These are phyloP conservation scores for Flaveria brownii DNA, from an alignment of 129 eudicot genomes.

Conservation along the genomic window DNA sequence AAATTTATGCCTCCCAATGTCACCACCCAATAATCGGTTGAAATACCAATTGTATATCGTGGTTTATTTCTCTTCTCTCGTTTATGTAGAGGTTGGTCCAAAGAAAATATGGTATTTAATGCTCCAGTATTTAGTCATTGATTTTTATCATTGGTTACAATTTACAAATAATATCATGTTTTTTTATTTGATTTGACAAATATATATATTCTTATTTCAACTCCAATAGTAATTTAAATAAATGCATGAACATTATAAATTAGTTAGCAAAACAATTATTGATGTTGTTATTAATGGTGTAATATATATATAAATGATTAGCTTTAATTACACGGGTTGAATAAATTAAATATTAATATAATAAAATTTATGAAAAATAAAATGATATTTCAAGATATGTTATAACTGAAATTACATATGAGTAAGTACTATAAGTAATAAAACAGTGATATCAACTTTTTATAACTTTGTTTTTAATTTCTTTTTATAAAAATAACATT, in stretches of 20 bases:
- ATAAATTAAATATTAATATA: no score
- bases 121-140: neutral
- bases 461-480: no score
- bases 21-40: constrained; percentile 9
- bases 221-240: neutral
- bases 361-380: no score
- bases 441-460: no score
- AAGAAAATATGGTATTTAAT: constrained; percentile 16
- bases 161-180: neutral
- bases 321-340: no score
- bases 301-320: no score
- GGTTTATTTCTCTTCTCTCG: constrained; percentile 34
- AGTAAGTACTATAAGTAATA: no score
- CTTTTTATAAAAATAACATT: no score
- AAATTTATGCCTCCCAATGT: constrained; percentile 33
- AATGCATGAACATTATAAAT: neutral
- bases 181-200: neutral
- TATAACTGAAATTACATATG: no score
- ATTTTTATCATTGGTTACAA: neutral
- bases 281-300: neutral
- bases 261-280: constrained; percentile 1
- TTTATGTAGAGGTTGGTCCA: constrained; percentile 9
- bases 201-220: neutral
- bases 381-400: no score
- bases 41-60: constrained; percentile 20